phyloP scores from a whole-genome alignment of 352 stramenopile species.

The Peronospora destructor region DNA sequence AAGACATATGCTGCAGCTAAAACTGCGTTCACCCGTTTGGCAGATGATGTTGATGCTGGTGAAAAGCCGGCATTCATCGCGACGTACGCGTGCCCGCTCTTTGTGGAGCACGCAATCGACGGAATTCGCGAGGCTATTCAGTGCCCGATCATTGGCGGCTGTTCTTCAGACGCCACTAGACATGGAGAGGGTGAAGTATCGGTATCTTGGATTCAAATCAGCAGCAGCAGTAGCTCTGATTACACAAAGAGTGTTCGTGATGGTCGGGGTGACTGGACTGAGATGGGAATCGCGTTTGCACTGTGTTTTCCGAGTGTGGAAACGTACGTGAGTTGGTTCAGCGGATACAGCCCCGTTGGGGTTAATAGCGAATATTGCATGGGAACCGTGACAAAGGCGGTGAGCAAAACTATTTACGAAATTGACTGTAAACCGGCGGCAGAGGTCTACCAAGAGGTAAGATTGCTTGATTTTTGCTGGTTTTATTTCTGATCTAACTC shows the following conservation, averaged over 20 bases:
- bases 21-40: conserved; percentile 48
- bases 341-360: conserved; percentile 72
- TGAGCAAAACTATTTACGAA: conserved; percentile 80
- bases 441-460: conserved; percentile 76
- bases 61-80: conserved; percentile 77
- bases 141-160: conserved; percentile 78
- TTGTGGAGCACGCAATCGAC: conserved; percentile 77
- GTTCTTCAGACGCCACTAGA: conserved; percentile 70
- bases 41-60: conserved; percentile 46
- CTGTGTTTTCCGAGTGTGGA: conserved; percentile 82
- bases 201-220: conserved; percentile 84
- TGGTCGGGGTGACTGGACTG: conserved; percentile 63
- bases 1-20: conserved; percentile 74
- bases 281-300: conserved; percentile 78
- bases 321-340: conserved; percentile 84
- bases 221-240: conserved; percentile 71
- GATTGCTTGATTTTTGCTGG: neutral
- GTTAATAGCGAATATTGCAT: conserved; percentile 76
- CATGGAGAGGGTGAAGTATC: conserved; percentile 59
- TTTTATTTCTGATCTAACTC: neutral
- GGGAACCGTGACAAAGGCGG: conserved; percentile 80
- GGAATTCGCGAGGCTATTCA: conserved; percentile 73
- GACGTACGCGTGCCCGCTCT: conserved; percentile 74
- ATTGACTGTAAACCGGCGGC: conserved; percentile 80
- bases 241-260: conserved; percentile 74